Base-by-base conservation (phyloP, 225 moss, liverwort and hornwort species). In the Polytrichum formosum region DNA sequence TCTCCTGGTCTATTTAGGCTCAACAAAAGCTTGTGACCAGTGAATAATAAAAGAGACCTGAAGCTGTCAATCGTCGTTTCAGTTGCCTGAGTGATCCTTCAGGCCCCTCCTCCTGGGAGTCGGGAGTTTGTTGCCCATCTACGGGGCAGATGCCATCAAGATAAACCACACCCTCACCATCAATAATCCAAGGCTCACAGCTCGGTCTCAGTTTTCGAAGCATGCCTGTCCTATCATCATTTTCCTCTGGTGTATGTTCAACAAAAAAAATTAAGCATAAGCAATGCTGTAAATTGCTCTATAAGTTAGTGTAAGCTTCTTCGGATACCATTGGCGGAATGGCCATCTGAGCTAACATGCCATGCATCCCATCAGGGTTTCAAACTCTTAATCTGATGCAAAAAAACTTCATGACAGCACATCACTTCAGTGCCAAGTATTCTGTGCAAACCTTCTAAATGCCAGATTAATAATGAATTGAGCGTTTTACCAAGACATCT, bases 21-120 rank as follows among this genome's bases (percentile, higher is more conserved):
- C 46, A 46, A 46, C 46, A 46, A 46, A 37, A 46, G 7, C 1
- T 13, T 46, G 46, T 16, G 46, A 46, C 3, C 16, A 46, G 46
- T 46, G 46, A 46, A 46, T 46, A 16, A 46, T 46, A 46, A 46
- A 46, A 46, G 13, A 46, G 58, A 84, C 87, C 87, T 74, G 77
- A 73, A 56, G 84, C 77, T 69, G 46, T 77, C 73, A 88, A 77
- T 62, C 82, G 87, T 64, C 87, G 81, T 76, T 84, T 88, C 31
- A 75, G 68, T 21, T 71, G 70, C 56, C 73, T 82, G 62, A 70
- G 68, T 54, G 72, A 69, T 61, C 46, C 63, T 16, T 46, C n/a
- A 61, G 46, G 61, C 61, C 53, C 68, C 64, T 65, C 77, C 74
- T 68, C 81, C 54, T 79, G 74, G 53, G n/a, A 35, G 63, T 79